These are phyloP conservation scores for Neurospora pannonica DNA, from an alignment of 495 filamentous ascomycete species.

Conservation along the genomic window DNA sequence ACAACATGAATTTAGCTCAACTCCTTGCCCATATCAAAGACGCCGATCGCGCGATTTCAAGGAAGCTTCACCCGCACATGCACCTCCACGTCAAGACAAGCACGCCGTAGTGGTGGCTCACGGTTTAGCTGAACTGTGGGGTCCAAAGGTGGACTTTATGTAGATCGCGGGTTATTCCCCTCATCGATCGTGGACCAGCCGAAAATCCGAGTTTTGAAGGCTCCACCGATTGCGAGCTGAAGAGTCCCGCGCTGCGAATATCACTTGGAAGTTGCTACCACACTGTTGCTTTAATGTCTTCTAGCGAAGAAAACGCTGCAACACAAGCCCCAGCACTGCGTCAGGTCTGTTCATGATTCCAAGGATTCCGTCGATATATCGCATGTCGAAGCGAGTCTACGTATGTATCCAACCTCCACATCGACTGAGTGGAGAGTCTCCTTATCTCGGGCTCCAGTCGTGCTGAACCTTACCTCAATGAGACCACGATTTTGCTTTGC, in stretches of 20 bases:
- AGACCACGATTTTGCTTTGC: not conserved
- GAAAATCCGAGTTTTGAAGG: not conserved
- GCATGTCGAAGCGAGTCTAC: too few species aligned
- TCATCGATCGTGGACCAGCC: not conserved
- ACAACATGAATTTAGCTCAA: not conserved
- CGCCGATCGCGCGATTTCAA: not conserved
- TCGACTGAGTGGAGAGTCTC: not conserved
- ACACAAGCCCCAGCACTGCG: not conserved
- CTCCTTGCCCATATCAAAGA: not conserved
- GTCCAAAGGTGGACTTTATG: not conserved
- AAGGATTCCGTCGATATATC: not conserved
- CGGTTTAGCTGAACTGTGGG: not conserved
- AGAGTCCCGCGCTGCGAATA: not conserved
- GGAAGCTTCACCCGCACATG: not conserved
- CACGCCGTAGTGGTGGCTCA: not conserved
- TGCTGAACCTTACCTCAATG: not conserved
- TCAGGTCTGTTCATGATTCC: not conserved
- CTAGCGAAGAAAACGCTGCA: not conserved
- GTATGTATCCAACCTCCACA: not conserved
- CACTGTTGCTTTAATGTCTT: not conserved
- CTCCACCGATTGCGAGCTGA: not conserved
- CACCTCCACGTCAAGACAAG: not conserved
- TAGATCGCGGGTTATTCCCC: not conserved
- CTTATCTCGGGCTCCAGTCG: not conserved
- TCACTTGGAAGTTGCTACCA: not conserved